A percentile compares a stretch with the other conserved stretches of the same genome.
Evolutionary conservation across 495 filamentous ascomycete genomes (phyloP).

Genomic region (Penicillium arizonense): DNA sequence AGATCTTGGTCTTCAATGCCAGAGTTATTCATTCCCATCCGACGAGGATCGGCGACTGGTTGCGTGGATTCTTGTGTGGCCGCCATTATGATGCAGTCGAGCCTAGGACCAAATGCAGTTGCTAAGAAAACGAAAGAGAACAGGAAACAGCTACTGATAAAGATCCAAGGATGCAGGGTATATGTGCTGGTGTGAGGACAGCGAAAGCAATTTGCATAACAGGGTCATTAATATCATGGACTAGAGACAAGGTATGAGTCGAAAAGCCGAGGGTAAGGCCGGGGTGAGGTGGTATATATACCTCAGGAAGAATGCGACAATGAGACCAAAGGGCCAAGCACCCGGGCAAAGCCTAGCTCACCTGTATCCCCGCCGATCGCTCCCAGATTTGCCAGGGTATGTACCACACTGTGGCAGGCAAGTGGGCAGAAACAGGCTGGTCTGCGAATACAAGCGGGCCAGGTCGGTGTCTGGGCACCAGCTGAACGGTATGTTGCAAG

Average conservation of each 20-base stretch:
- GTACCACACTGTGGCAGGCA: not conserved
- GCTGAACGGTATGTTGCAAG: not conserved
- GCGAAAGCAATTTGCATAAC: conserved; percentile 19
- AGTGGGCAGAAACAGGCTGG: not conserved
- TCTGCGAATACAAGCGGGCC: not conserved
- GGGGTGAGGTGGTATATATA: not conserved
- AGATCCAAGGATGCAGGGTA: conserved; percentile 18
- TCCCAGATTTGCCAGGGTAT: conserved; percentile 7
- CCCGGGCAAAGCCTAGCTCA: conserved; percentile 2
- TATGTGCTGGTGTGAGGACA: conserved; percentile 17
- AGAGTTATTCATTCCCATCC: conserved; percentile 71
- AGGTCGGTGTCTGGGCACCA: not conserved
- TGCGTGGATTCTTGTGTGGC: conserved; percentile 75
- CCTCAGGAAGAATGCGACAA: not conserved
- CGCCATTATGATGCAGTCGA: conserved; percentile 32
- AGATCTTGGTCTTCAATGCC: conserved; percentile 77
- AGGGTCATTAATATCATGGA: conserved; percentile 18
- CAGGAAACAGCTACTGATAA: conserved; percentile 16
- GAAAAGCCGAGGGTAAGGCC: not conserved
- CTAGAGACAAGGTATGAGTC: conserved; percentile 4
- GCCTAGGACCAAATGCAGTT: conserved; percentile 12
- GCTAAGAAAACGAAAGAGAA: conserved; percentile 12
- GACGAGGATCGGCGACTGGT: conserved; percentile 73
- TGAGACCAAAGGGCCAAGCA: conserved; percentile 4
- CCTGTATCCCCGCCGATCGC: not conserved